phyloP scores from a whole-genome alignment of 208 protist genomes.

The Trypanosoma brucei region DNA sequence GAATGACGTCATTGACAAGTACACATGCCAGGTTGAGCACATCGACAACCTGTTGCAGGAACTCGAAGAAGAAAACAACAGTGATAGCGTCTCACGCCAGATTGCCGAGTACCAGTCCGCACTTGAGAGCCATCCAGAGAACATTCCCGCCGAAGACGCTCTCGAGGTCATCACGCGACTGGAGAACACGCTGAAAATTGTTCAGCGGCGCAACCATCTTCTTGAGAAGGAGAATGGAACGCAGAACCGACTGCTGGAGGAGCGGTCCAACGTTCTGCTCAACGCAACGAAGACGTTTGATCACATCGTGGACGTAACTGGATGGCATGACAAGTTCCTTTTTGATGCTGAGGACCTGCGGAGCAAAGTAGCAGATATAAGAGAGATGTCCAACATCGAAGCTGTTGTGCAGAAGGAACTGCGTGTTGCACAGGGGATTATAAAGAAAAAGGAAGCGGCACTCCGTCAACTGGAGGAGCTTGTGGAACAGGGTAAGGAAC shows the following conservation, averaged over 20 bases:
- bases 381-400: slow-evolving; percentile 67
- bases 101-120: slow-evolving; percentile 58
- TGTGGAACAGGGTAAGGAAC: slow-evolving; percentile 39
- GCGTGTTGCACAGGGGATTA: slow-evolving; percentile 40
- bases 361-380: slow-evolving; percentile 33
- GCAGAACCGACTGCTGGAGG: slow-evolving; percentile 55
- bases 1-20: slow-evolving; percentile 47
- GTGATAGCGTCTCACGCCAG: slow-evolving; percentile 61
- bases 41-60: slow-evolving; percentile 36
- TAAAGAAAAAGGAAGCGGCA: slow-evolving; percentile 69
- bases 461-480: slow-evolving; percentile 43
- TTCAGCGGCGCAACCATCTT: slow-evolving; percentile 69
- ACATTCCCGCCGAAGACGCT: slow-evolving; percentile 79
- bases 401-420: slow-evolving; percentile 49
- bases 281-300: slow-evolving; percentile 37
- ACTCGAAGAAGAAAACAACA: slow-evolving; percentile 66
- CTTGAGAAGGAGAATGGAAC: slow-evolving; percentile 64
- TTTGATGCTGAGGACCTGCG: slow-evolving; percentile 34
- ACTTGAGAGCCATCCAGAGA: slow-evolving; percentile 25
- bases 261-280: slow-evolving; percentile 51
- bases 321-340: slow-evolving; percentile 51
- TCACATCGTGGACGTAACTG: slow-evolving; percentile 47
- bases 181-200: slow-evolving; percentile 86
- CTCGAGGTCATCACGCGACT: slow-evolving; percentile 78
- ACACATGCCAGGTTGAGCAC: slow-evolving; percentile 41